Conservation (phyloP, 306 rosid genomes). For the Chamaecrista fasciculata region DNA sequence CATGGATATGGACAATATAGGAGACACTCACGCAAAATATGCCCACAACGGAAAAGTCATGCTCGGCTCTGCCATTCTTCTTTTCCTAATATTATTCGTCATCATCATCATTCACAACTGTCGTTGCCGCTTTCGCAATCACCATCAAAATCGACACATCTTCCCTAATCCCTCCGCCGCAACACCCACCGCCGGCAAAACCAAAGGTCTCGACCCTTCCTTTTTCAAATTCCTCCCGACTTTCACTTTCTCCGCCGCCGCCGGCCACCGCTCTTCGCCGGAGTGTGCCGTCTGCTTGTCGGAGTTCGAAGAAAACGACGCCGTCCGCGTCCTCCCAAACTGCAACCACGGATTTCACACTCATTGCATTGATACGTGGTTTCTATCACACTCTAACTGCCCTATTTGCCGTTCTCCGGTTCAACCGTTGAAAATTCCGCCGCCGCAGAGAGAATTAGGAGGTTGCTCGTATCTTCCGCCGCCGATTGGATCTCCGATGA, state of each 20-base stretch:
- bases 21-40: slow-evolving; percentile 18
- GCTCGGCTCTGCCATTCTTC: slow-evolving; percentile 43
- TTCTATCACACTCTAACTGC: slow-evolving; percentile 38
- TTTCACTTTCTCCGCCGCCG: slow-evolving; percentile 23
- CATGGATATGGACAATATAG: background rate
- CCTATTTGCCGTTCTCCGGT: slow-evolving; percentile 34
- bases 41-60: slow-evolving; percentile 46
- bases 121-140: background rate
- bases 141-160: background rate
- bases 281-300: slow-evolving; percentile 46
- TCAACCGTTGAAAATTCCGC: background rate
- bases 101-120: slow-evolving; percentile 33
- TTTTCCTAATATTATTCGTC: slow-evolving; percentile 35
- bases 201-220: slow-evolving; percentile 27
- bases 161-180: background rate
- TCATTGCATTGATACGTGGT: slow-evolving; percentile 43
- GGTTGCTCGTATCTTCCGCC: slow-evolving; percentile 25
- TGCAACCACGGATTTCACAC: slow-evolving; percentile 43
- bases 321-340: slow-evolving; percentile 33
- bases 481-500: slow-evolving; percentile 31
- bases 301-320: slow-evolving; percentile 32
- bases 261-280: slow-evolving; percentile 2
- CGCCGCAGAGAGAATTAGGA: background rate
- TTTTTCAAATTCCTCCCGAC: slow-evolving; percentile 36
- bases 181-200: background rate